Evolutionary conservation across 306 rosid genomes (phyloP).

Genomic region (Pueraria montana): DNA sequence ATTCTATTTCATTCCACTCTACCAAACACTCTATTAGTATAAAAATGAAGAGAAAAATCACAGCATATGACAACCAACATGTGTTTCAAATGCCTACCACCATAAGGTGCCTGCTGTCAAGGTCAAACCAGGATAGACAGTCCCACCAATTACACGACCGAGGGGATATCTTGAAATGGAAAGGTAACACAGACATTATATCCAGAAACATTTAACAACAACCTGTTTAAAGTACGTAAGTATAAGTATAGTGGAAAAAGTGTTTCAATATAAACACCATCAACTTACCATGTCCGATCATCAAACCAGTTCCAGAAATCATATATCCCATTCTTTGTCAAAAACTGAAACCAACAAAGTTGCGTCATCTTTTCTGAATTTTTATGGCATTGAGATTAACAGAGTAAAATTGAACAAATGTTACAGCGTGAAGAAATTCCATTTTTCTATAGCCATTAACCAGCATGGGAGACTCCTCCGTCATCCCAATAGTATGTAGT

Average conservation of each 20-base stretch:
- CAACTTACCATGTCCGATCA: conserved; percentile 92
- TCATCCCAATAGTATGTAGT: conserved; percentile 8
- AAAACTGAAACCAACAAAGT: conserved; percentile 78
- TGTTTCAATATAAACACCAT: conserved; percentile 12
- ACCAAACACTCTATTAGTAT: too few species aligned
- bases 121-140: conserved; percentile 97
- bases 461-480: conserved; percentile 15
- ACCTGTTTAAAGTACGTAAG: background rate
- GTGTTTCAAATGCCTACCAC: conserved; percentile 67
- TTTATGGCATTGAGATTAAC: conserved; percentile 32
- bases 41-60: conserved; percentile 33
- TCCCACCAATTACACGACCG: conserved; percentile 98
- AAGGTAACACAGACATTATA: conserved; percentile 21
- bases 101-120: conserved; percentile 93
- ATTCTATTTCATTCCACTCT: too few species aligned
- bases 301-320: conserved; percentile 99
- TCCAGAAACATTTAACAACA: conserved; percentile 43
- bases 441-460: conserved; percentile 28
- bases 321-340: conserved; percentile 93
- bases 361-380: conserved; percentile 43
- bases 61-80: conserved; percentile 31
- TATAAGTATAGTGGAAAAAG: background rate
- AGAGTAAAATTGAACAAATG: conserved; percentile 17
- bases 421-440: conserved; percentile 10
- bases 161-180: conserved; percentile 88